phyloP scores from a whole-genome alignment of 331 rosid species.

The Stylosanthes scabra region DNA sequence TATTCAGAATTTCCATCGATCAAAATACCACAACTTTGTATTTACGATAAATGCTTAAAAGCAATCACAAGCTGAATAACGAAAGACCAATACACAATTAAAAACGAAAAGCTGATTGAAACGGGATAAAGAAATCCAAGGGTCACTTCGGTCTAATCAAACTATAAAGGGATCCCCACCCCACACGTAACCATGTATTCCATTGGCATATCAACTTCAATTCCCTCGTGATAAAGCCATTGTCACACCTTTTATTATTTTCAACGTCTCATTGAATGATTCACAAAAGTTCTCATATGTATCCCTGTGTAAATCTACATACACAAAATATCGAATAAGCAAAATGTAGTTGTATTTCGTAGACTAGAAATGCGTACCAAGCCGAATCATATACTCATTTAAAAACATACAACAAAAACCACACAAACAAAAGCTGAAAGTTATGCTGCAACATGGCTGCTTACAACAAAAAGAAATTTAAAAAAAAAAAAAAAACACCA shows the following conservation, averaged over 20 bases:
- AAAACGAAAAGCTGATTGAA: conserved; percentile 29
- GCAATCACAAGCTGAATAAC: neutral
- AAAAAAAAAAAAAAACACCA: no score
- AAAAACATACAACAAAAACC: no score
- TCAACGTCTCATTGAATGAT: conserved; percentile 17
- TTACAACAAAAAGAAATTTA: no score
- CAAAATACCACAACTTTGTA: neutral
- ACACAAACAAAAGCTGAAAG: no score
- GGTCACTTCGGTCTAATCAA: conserved; percentile 24
- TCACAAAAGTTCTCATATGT: neutral
- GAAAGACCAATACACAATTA: neutral
- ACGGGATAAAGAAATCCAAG: neutral
- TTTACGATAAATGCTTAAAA: neutral
- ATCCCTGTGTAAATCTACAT: neutral
- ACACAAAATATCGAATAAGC: neutral
- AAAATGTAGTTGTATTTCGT: neutral
- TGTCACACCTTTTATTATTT: conserved; percentile 21
- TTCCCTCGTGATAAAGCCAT: conserved; percentile 29
- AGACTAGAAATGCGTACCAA: conserved; percentile 8
- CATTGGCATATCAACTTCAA: conserved; percentile 11
- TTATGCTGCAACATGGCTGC: no score
- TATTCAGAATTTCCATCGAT: neutral
- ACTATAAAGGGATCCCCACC: conserved; percentile 32
- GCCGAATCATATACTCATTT: conserved; percentile 35
- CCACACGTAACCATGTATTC: conserved; percentile 29